A percentile compares a stretch with the other conserved stretches of the same genome.
Conservation (phyloP, 2,329 filamentous ascomycete genomes). For the Ophiocordyceps camponoti-leonardi region DNA sequence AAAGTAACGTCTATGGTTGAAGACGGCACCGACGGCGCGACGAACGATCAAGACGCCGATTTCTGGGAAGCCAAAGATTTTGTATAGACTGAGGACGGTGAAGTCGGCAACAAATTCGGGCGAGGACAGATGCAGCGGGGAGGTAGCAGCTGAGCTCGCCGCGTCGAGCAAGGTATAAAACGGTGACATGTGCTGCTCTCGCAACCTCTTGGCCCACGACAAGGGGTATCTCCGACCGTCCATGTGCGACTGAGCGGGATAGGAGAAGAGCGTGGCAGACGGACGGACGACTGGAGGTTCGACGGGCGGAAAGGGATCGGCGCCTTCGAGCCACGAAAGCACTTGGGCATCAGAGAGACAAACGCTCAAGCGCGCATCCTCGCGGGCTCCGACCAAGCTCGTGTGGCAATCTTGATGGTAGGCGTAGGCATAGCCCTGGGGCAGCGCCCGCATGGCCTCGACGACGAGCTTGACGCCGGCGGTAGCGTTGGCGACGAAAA, state of each 20-base stretch:
- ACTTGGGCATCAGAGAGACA: conserved; percentile 54
- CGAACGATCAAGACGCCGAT: conserved; percentile 72
- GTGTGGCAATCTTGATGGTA: conserved; percentile 81
- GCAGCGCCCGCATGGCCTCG: conserved; percentile 54
- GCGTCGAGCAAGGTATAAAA: conserved; percentile 67
- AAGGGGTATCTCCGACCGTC: conserved; percentile 62
- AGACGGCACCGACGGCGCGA: conserved; percentile 46
- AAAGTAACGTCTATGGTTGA: conserved; percentile 63
- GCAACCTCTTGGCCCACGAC: conserved; percentile 42
- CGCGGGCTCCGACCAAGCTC: conserved; percentile 65
- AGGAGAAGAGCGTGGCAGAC: conserved; percentile 46
- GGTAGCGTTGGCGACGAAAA: conserved; percentile 87
- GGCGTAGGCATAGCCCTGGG: conserved; percentile 60
- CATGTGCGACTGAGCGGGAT: conserved; percentile 87
- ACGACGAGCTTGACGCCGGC: conserved; percentile 75
- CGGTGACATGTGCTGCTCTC: conserved; percentile 10
- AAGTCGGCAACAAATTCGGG: conserved; percentile 58
- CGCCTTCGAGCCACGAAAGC: conserved; percentile 41
- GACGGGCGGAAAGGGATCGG: conserved; percentile 10
- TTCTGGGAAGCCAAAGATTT: conserved; percentile 95
- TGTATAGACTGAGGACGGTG: conserved; percentile 76
- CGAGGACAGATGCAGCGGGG: conserved; percentile 53
- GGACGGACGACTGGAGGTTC: conserved; percentile 2
- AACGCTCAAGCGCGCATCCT: conserved; percentile 44
- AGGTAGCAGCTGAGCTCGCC: conserved; percentile 63